These are phyloP conservation scores for Castanea mollissima DNA, from an alignment of 306 rosid genomes.

Conservation along the genomic window DNA sequence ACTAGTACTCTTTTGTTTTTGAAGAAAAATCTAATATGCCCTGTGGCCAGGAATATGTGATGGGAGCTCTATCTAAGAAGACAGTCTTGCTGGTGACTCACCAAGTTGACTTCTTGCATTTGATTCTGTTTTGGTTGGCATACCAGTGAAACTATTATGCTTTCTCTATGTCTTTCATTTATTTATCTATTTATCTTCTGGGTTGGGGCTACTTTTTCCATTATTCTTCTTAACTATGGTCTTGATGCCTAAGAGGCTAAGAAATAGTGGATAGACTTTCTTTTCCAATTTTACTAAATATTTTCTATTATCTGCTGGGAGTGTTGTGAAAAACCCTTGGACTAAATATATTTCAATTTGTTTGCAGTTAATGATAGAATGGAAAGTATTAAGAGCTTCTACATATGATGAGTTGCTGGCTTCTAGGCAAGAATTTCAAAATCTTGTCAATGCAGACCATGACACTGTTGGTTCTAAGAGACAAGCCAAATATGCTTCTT, in stretches of 20 bases:
- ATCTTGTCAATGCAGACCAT: constrained; percentile 56
- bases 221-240: no score
- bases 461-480: constrained; percentile 32
- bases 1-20: no score
- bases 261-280: no score
- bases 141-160: neutral
- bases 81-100: constrained; percentile 57
- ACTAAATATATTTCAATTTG: no score
- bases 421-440: no score
- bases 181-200: no score
- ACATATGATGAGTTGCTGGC: no score
- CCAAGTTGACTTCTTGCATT: constrained; percentile 59
- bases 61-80: constrained; percentile 44
- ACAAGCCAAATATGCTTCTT: constrained; percentile 6
- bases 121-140: constrained; percentile 36
- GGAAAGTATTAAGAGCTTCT: no score
- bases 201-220: neutral
- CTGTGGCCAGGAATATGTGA: constrained; percentile 44
- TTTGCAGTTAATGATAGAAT: no score
- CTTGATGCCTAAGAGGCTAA: no score
- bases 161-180: neutral
- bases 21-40: no score
- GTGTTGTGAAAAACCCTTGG: neutral
- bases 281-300: no score
- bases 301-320: neutral